Evolutionary conservation across 2,329 filamentous ascomycete genomes (phyloP), one percentile per base, ranked within the genome.

Genomic region (Colletotrichum trifolii): DNA sequence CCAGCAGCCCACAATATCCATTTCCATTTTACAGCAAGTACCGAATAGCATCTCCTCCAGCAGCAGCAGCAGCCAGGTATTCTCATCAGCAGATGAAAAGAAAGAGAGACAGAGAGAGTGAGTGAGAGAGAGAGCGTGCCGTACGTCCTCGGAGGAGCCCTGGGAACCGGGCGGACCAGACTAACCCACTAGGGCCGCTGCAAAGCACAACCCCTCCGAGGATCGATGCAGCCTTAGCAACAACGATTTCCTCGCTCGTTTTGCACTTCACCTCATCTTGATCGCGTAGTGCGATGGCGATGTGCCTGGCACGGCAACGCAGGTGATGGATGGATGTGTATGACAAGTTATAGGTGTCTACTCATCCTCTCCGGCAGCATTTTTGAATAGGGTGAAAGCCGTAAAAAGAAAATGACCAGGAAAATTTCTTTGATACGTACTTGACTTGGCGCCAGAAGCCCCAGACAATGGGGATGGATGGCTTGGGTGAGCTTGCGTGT

Each of bases 111-210:
- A n/a, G 8, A 46, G 25, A 25, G 4, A 25, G 25, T 1, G 25
- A 1, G 25, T 4, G 25, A 25, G 25, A 25, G 25, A 25, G 25
- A 4, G 25, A 4, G 25, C 25, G 25, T 5, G 25, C 25, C 4
- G 25, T 25, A 25, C 25, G 25, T 25, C 25, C 54, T 53, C 40
- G 40, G 36, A 54, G 39, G 25, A 17, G 25, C 17, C 47, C 52
- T 54, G 25, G 46, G 38, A 25, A 60, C 55, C 36, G 55, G 56
- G 43, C 60, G 60, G 48, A 43, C 36, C 55, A 54, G 42, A 64
- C 55, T 62, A 65, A 40, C 58, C 62, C 40, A 62, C 62, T 65
- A 62, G 58, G 62, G 62, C 36, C 46, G 62, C 62, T 62, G 62
- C 58, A 56, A 54, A 65, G 62, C 62, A 65, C 58, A 61, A 55